Evolutionary conservation across 768 basidiomycete genomes (phyloP), one percentile per base, ranked within the genome.

Genomic region (Rhizopogon vinicolor): DNA sequence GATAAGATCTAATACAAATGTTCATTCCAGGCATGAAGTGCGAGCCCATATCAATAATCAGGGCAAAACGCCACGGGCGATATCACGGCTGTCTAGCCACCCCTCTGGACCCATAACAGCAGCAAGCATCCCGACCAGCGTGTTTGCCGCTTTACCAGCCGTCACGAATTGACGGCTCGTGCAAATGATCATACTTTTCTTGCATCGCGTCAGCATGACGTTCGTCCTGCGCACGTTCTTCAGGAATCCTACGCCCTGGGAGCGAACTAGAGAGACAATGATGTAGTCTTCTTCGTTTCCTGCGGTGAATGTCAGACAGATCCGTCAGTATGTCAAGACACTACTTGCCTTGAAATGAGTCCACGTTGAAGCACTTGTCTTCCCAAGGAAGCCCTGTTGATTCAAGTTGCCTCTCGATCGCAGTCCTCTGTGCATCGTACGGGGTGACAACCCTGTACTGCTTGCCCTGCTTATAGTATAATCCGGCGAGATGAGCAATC

Each of bases 161-260:
- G 22, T 55, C 13, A 71, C 60, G 41, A 65, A 71, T 8, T 52
- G 22, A 5, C 73, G 72, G 57, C 70, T 86, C 7, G 85, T 76
- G 51, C 86, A 74, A 63, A 93, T 83, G 60, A 84, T 82, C 88
- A 93, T 92, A 35, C 82, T 83, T 46, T 68, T 66, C 66, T 85
- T 86, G 74, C 85, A 91, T 19, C 89, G 80, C 33, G 86, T 87
- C 33, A 92, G 76, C 89, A 93, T 90, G 43, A 93, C 91, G 79
- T 93, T 93, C 45, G 85, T 87, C 5, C 91, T 78, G 10, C 85
- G 77, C 6, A 76, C 53, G 60, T 81, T 84, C 13, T 64, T 70
- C 19, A 93, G 72, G 60, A 93, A 93, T 10, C 91, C 91, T 18
- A 80, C 68, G 14, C 67, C 72, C 5, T 68, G 58, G 1, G 87